Conservation (phyloP, 2,329 filamentous ascomycete genomes). For the Trichoderma sp. region DNA sequence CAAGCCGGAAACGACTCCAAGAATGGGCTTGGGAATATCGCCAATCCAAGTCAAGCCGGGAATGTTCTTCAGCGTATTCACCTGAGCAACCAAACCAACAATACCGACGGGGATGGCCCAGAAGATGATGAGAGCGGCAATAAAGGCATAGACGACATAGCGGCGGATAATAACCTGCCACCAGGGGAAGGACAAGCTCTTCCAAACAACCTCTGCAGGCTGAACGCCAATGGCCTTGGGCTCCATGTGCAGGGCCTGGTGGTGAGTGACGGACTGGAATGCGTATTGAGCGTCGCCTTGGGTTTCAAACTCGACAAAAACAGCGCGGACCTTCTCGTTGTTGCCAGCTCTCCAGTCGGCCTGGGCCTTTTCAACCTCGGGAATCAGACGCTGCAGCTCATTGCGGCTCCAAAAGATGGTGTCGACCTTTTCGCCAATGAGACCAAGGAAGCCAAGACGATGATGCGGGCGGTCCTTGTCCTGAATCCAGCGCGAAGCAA, state of each 20-base stretch:
- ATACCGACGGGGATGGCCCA: slow-evolving; percentile 77
- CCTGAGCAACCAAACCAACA: slow-evolving; percentile 83
- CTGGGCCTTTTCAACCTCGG: slow-evolving; percentile 66
- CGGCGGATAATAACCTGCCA: slow-evolving; percentile 73
- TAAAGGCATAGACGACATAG: slow-evolving; percentile 63
- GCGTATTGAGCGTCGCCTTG: slow-evolving; percentile 84
- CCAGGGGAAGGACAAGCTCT: slow-evolving; percentile 69
- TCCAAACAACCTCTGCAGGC: slow-evolving; percentile 84
- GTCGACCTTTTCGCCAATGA: slow-evolving; percentile 69
- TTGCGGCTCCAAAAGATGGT: slow-evolving; percentile 82
- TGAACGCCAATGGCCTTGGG: slow-evolving; percentile 81
- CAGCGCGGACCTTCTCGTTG: slow-evolving; percentile 65
- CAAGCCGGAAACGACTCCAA: slow-evolving; percentile 80
- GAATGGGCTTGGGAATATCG: slow-evolving; percentile 65
- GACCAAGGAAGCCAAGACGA: slow-evolving; percentile 63
- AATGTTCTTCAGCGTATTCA: slow-evolving; percentile 67
- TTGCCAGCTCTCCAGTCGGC: slow-evolving; percentile 64
- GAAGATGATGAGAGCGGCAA: slow-evolving; percentile 77
- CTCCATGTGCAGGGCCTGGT: slow-evolving; percentile 79
- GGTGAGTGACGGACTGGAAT: slow-evolving; percentile 79
- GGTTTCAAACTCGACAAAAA: slow-evolving; percentile 90
- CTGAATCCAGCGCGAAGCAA: slow-evolving; percentile 68
- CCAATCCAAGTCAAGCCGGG: slow-evolving; percentile 74
- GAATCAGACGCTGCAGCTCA: slow-evolving; percentile 55
- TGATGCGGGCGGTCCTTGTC: slow-evolving; percentile 70